Evolutionary conservation across 2,329 filamentous ascomycete genomes (phyloP).

Genomic region (Drechmeria coniospora): DNA sequence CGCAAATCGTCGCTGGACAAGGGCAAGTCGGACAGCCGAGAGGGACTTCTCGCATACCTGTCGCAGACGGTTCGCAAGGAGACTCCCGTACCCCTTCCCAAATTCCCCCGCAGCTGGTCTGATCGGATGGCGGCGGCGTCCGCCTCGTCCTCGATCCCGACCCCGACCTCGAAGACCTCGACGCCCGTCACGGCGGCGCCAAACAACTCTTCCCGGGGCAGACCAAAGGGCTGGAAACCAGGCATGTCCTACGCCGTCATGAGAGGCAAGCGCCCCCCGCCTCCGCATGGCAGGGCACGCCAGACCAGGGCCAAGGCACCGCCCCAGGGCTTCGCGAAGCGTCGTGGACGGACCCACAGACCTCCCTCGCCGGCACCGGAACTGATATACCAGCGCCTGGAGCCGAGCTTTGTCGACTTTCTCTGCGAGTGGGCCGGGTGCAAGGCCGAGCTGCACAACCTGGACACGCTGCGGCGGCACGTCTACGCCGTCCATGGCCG

Average conservation of each 20-base stretch:
- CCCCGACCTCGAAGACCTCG: background rate
- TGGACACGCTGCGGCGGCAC: slow-evolving; percentile 41
- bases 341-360: slow-evolving; percentile 27
- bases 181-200: background rate
- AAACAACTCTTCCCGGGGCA: slow-evolving; percentile 15
- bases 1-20: slow-evolving; percentile 2
- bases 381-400: slow-evolving; percentile 24
- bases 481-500: slow-evolving; percentile 32
- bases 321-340: slow-evolving; percentile 15
- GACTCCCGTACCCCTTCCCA: slow-evolving; percentile 5
- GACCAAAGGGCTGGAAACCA: slow-evolving; percentile 30
- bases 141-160: too few relatives aligned
- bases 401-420: slow-evolving; percentile 34
- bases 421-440: slow-evolving; percentile 45
- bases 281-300: slow-evolving; percentile 2
- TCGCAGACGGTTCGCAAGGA: slow-evolving; percentile 1
- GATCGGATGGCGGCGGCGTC: background rate
- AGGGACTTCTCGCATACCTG: too few relatives aligned
- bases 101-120: background rate
- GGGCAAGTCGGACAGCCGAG: too few relatives aligned
- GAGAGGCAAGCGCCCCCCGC: slow-evolving; percentile 5
- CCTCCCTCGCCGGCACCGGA: slow-evolving; percentile 20
- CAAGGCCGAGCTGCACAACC: slow-evolving; percentile 45
- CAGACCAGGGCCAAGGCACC: slow-evolving; percentile 14
- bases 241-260: slow-evolving; percentile 14